These are phyloP conservation scores for Phialemoniopsis sp. DNA, from an alignment of 2,329 filamentous ascomycete genomes.

Conservation along the genomic window DNA sequence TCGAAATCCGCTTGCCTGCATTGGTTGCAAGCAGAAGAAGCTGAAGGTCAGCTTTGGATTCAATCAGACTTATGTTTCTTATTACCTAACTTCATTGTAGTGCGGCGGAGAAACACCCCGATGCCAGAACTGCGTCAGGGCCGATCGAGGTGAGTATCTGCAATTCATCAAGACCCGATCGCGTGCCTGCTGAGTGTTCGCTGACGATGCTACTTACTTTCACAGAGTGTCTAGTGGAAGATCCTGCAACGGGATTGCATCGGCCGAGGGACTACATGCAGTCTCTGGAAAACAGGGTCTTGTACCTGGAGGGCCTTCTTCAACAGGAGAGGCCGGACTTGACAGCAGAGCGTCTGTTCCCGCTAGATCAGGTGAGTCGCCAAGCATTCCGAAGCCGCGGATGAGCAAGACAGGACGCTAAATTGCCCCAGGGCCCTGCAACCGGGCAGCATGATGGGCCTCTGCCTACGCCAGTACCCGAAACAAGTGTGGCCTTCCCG, in stretches of 20 bases:
- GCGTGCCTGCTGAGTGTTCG: too few relatives aligned
- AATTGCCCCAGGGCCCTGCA: too few relatives aligned
- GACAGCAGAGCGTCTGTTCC: constrained; percentile 21
- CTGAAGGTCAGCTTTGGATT: constrained; percentile 13
- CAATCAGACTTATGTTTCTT: background rate
- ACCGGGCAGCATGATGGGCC: too few relatives aligned
- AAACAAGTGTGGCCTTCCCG: too few relatives aligned
- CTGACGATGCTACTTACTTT: background rate
- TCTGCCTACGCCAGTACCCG: too few relatives aligned
- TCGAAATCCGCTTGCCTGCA: constrained; percentile 16
- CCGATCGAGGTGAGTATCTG: constrained; percentile 10
- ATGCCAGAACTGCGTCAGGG: constrained; percentile 19
- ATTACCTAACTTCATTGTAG: constrained; percentile 1
- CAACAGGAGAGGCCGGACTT: constrained; percentile 19
- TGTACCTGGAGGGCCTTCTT: constrained; percentile 22
- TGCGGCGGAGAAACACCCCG: constrained; percentile 16
- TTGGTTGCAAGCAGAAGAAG: constrained; percentile 17
- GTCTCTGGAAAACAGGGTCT: constrained; percentile 18
- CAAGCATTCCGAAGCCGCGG: too few relatives aligned
- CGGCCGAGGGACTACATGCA: constrained; percentile 25
- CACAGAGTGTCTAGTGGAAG: constrained; percentile 19
- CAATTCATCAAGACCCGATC: too few relatives aligned
- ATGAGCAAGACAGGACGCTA: too few relatives aligned
- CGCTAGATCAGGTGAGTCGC: too few relatives aligned
- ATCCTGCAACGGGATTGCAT: constrained; percentile 25